Base-by-base conservation (phyloP, 345 rosid species). In the Pistacia vera region DNA sequence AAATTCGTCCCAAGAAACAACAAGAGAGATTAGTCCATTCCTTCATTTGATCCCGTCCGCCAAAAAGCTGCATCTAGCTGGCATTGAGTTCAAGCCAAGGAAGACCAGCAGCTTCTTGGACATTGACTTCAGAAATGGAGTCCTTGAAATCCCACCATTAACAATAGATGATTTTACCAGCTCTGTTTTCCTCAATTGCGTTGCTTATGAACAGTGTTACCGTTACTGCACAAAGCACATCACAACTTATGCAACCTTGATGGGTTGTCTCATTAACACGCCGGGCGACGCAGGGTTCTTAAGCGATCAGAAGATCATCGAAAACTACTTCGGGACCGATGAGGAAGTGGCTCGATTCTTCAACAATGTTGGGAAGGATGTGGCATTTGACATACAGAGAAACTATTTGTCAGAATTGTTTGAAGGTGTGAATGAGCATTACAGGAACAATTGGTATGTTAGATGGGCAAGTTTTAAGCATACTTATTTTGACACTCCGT, bases 141-240 rank as follows among this genome's bases (percentile, higher is more conserved):
- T 85, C 18, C 85, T 91, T 5, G 73, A 86, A 60, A 88, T 91
- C 59, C 93, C 91, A 1, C 49, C 74, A 0, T 48, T 90, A 7
- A 83, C 80, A 2, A 54, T 88, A 12, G 88, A 88, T 52, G 89
- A 84, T 70, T 82, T 85, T 20, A 73, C 73, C 0, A 89, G 67
- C 70, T 68, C 86, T 2, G 9, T 87, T 16, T 73, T 90, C 66
- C 85, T 88, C 22, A 92, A 90, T n/a, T 83, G 80, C 20, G 86
- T 88, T 6, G 89, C 91, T 0, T 87, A 78, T 36, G 89, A 90
- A 70, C 97, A 87, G 61, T 84, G 90, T 33, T 84, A 86, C 59
- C 73, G 72, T 58, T 83, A 85, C 52, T 71, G 84, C 54, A 67
- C 89, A 5, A 84, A 80, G 72, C 80, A 88, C 79, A 55, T 92